Evolutionary conservation across 768 basidiomycete species (phyloP), one percentile per base, ranked within the genome.

Genomic region (Scleroderma citrinum): DNA sequence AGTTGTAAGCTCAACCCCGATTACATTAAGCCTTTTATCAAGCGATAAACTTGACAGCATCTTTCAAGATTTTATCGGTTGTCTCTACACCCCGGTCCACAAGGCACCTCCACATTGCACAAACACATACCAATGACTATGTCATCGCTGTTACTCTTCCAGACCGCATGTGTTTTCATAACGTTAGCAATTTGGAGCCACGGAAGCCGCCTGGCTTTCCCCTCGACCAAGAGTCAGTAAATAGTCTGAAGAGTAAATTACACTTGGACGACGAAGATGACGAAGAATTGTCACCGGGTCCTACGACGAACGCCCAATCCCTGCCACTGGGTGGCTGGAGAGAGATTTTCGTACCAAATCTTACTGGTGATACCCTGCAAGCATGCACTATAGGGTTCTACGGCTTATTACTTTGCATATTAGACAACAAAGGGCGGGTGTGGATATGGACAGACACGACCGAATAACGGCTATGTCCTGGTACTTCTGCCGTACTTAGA

Each of bases 21-120:
- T 11, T 31, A 26, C 26, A 3, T 23, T 31, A 36, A 20, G 11
- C 26, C 26, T 41, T 19, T 20, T 12, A 49, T 63, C 24, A 59
- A 32, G 23, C 17, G 1, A 10, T 52, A 20, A 43, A 30, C 44
- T 42, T 30, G 41, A 41, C 47, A 87, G 85, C 78, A 40, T 86
- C 85, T 0, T 86, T 85, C 68, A 83, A 80, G 49, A 54, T 85
- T 16, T 63, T 85, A 16, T 75, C 84, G 1, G 70, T 71, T 5
- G 69, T 70, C 48, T 65, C 71, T 16, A 74, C 81, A 52, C 74
- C 74, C 8, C 60, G 65, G 46, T 59, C 64, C 3, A 57, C 60
- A 29, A 63, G 54, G 3, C 63, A 62, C 19, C 55, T 80, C 29
- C 69, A 75, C 43, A 48, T 81, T 13, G 75, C 69, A 47, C 69